Evolutionary conservation across 352 stramenopile genomes (phyloP).

Genomic region (Pythium phragmiticola): DNA sequence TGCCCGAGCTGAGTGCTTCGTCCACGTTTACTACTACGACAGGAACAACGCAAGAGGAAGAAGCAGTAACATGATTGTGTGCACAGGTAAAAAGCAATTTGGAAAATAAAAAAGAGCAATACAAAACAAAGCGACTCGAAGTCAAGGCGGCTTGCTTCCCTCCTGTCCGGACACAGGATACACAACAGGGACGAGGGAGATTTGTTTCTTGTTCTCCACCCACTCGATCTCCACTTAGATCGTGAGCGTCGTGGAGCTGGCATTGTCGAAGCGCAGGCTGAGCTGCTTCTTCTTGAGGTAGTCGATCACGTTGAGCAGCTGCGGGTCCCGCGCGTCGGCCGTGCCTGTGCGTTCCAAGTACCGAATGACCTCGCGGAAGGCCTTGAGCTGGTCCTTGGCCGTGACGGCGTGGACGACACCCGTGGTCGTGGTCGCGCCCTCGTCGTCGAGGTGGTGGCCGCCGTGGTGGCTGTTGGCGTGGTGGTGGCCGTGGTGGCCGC

Average conservation of each 20-base stretch:
- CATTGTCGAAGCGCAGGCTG: constrained; percentile 83
- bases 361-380: constrained; percentile 84
- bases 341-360: constrained; percentile 78
- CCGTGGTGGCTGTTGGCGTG: constrained; percentile 23
- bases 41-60: not conserved
- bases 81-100: not conserved
- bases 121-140: not conserved
- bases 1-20: not conserved
- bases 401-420: constrained; percentile 38
- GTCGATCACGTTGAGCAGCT: constrained; percentile 77
- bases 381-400: constrained; percentile 81
- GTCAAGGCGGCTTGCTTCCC: not conserved
- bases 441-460: constrained; percentile 29
- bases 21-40: not conserved
- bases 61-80: not conserved
- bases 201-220: not conserved
- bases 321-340: constrained; percentile 60
- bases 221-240: constrained; percentile 43
- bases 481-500: constrained; percentile 14
- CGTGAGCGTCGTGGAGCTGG: constrained; percentile 77
- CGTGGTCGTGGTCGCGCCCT: constrained; percentile 34
- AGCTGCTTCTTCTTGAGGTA: constrained; percentile 90
- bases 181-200: not conserved
- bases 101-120: not conserved
- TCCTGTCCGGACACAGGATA: not conserved